Percentiles rank a stretch among this genome's conserved stretches.
These are phyloP conservation scores for Adansonia grandidieri DNA, from an alignment of 441 rosid genomes.

Conservation along the genomic window DNA sequence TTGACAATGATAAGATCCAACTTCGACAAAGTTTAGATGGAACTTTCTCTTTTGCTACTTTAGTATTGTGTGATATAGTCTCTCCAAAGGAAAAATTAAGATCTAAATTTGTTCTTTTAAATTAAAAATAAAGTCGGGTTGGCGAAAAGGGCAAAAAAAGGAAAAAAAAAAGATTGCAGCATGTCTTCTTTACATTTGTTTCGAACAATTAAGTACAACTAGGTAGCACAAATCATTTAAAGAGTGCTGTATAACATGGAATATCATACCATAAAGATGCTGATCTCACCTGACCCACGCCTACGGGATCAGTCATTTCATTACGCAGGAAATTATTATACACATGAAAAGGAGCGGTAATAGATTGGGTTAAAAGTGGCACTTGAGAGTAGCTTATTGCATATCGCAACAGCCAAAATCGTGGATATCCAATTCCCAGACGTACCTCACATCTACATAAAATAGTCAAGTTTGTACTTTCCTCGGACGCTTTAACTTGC, in stretches of 20 bases:
- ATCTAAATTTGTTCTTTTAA: too few relatives aligned
- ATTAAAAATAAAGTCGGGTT: background rate
- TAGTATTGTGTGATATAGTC: too few relatives aligned
- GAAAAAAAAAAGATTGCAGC: background rate
- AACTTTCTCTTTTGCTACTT: background rate
- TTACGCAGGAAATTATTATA: background rate
- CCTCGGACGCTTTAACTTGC: background rate
- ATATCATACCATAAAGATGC: background rate
- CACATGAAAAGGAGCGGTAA: background rate
- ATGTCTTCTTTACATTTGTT: background rate
- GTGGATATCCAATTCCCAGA: background rate
- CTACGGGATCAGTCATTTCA: constrained; percentile 6
- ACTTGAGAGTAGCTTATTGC: background rate
- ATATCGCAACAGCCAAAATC: background rate
- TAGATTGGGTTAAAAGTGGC: background rate
- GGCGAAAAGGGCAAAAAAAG: background rate
- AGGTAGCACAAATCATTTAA: background rate
- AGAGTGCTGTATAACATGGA: background rate
- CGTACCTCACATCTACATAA: constrained; percentile 1
- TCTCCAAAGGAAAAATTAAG: too few relatives aligned
- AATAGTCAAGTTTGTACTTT: background rate
- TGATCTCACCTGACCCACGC: background rate
- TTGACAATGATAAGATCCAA: too few relatives aligned
- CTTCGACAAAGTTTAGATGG: background rate
- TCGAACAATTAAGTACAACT: background rate